Conservation (phyloP, 768 basidiomycete species). For the Kwoniella dejecticola region DNA sequence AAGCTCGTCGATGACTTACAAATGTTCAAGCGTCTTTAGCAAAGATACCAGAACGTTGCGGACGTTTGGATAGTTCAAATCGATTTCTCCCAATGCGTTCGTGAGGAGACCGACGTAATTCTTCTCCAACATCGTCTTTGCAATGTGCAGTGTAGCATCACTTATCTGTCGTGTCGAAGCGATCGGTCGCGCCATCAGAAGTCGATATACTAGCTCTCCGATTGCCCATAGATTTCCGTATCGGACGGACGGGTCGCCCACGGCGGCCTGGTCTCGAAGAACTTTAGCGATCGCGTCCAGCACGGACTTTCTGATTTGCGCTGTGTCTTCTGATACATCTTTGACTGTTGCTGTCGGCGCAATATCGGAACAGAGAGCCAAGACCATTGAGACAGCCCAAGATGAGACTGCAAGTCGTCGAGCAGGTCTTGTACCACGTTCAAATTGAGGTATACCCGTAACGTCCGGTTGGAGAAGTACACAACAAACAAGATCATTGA, state of each 20-base stretch:
- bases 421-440: slow-evolving; percentile 58
- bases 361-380: slow-evolving; percentile 89
- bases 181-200: slow-evolving; percentile 70
- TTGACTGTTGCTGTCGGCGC: slow-evolving; percentile 68
- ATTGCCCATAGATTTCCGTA: slow-evolving; percentile 88
- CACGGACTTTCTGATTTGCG: slow-evolving; percentile 89
- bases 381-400: slow-evolving; percentile 69
- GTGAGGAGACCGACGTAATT: slow-evolving; percentile 89
- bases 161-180: slow-evolving; percentile 61
- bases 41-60: slow-evolving; percentile 82
- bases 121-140: slow-evolving; percentile 98
- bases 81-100: slow-evolving; percentile 82
- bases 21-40: slow-evolving; percentile 79
- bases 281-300: slow-evolving; percentile 83
- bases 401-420: slow-evolving; percentile 52
- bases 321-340: slow-evolving; percentile 72
- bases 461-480: slow-evolving; percentile 67
- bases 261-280: slow-evolving; percentile 72
- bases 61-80: slow-evolving; percentile 92
- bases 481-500: slow-evolving; percentile 79
- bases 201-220: slow-evolving; percentile 80
- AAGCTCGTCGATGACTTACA: slow-evolving; percentile 63
- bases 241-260: slow-evolving; percentile 66
- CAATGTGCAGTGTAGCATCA: slow-evolving; percentile 85
- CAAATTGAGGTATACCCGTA: slow-evolving; percentile 59